A percentile compares a stretch with the other conserved stretches of the same genome.
phyloP scores from a whole-genome alignment of 176 grass and related monocot genomes.

The Saccharum officinarum region DNA sequence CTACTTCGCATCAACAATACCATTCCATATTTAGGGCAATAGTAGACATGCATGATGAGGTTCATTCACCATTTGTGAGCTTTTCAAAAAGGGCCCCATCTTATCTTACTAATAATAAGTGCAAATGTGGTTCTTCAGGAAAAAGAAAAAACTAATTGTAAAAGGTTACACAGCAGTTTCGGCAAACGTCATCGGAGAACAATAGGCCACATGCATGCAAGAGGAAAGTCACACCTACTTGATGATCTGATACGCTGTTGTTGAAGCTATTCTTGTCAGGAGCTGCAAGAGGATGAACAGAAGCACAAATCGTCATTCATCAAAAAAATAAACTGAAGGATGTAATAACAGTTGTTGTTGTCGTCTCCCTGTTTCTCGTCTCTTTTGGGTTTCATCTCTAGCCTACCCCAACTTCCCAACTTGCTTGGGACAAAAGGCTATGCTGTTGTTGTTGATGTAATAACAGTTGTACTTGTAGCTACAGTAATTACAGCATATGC shows the following conservation, averaged over 20 bases:
- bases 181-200: not conserved
- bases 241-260: slow-evolving; percentile 97
- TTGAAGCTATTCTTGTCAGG: slow-evolving; percentile 95
- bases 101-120: not conserved
- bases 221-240: slow-evolving; percentile 99
- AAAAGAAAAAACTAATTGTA: not conserved
- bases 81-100: not conserved
- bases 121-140: not conserved
- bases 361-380: too few relatives aligned
- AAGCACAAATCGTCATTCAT: not conserved
- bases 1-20: not conserved
- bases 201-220: not conserved
- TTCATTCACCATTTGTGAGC: not conserved
- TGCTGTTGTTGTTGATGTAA: too few relatives aligned
- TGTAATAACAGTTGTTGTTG: not conserved
- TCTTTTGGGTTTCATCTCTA: too few relatives aligned
- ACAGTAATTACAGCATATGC: not conserved
- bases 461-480: not conserved
- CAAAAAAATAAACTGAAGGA: not conserved
- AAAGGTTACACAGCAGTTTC: not conserved
- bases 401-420: too few relatives aligned
- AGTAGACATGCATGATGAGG: not conserved
- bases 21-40: not conserved
- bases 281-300: slow-evolving; percentile 51
- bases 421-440: too few relatives aligned